Conservation (phyloP, 441 rosid species). For the Daphne laureola region DNA sequence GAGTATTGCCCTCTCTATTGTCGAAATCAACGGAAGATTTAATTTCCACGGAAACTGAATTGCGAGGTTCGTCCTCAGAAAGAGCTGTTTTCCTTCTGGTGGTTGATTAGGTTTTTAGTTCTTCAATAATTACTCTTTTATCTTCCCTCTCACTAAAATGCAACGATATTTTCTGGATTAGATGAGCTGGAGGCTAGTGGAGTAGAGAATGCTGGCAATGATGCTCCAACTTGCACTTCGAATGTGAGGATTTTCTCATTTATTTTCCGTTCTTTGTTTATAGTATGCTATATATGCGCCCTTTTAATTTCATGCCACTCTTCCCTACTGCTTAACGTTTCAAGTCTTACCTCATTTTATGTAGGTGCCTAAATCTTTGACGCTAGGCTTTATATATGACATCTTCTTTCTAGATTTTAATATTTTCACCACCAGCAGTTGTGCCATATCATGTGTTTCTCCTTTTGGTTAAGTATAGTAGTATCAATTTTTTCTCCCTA, state of each 20-base stretch:
- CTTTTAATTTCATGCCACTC: too few relatives aligned
- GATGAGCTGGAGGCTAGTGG: conserved; percentile 20
- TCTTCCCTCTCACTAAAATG: neutral
- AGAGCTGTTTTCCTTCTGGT: neutral
- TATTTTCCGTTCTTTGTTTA: too few relatives aligned
- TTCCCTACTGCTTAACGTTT: too few relatives aligned
- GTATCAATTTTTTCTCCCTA: neutral
- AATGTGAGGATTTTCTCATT: conserved; percentile 28
- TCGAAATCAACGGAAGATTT: conserved; percentile 26
- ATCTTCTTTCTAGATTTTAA: too few relatives aligned
- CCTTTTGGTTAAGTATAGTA: neutral
- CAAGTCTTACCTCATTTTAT: too few relatives aligned
- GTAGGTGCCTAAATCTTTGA: too few relatives aligned
- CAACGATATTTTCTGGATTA: conserved; percentile 15
- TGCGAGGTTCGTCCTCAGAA: conserved; percentile 30
- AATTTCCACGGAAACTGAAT: conserved; percentile 24
- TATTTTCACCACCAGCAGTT: too few relatives aligned
- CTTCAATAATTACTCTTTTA: neutral
- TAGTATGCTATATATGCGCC: too few relatives aligned
- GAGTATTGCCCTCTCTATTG: conserved; percentile 59
- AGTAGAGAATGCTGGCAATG: conserved; percentile 22
- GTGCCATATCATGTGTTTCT: too few relatives aligned
- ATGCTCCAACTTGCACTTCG: conserved; percentile 17
- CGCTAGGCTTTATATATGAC: too few relatives aligned
- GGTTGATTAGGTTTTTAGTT: neutral